These are phyloP conservation scores for Calonectria hawksworthii DNA, from an alignment of 2,329 filamentous ascomycete species.

Conservation along the genomic window DNA sequence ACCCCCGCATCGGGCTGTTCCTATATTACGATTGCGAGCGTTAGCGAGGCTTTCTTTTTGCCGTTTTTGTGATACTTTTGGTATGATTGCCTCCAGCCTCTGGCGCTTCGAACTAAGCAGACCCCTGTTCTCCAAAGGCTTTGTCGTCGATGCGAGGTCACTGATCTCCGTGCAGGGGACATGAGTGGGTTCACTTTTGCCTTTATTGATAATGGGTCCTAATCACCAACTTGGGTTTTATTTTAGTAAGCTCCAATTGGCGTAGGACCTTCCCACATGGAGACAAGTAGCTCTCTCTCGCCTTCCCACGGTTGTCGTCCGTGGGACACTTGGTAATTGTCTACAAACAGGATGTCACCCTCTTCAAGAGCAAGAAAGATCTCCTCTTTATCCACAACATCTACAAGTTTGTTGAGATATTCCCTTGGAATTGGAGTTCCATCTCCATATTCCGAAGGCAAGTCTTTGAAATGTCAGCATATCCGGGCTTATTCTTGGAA, in stretches of 20 bases:
- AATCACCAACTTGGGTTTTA: background rate
- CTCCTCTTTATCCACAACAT: conserved; percentile 25
- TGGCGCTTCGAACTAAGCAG: too few species aligned
- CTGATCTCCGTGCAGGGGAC: too few species aligned
- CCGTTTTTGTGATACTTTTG: background rate
- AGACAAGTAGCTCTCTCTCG: conserved; percentile 29
- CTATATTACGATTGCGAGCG: conserved; percentile 31
- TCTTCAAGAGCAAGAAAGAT: conserved; percentile 10
- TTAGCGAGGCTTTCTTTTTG: background rate
- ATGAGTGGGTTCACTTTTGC: background rate
- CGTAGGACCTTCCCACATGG: conserved; percentile 30
- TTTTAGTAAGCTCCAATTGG: conserved; percentile 20
- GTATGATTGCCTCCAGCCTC: too few species aligned
- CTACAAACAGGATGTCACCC: conserved; percentile 22
- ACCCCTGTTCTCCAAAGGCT: too few species aligned
- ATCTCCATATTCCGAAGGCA: conserved; percentile 19
- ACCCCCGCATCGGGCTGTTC: conserved; percentile 57
- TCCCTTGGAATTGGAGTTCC: conserved; percentile 16
- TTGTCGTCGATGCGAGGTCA: too few species aligned
- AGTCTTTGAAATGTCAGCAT: background rate
- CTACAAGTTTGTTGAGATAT: conserved; percentile 20
- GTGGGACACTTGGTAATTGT: conserved; percentile 31
- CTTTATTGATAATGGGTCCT: background rate
- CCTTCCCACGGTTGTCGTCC: conserved; percentile 32
- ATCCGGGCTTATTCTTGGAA: accelerated